Evolutionary conservation across 257 asterid genomes (phyloP).

Genomic region (Primulina eburnea): DNA sequence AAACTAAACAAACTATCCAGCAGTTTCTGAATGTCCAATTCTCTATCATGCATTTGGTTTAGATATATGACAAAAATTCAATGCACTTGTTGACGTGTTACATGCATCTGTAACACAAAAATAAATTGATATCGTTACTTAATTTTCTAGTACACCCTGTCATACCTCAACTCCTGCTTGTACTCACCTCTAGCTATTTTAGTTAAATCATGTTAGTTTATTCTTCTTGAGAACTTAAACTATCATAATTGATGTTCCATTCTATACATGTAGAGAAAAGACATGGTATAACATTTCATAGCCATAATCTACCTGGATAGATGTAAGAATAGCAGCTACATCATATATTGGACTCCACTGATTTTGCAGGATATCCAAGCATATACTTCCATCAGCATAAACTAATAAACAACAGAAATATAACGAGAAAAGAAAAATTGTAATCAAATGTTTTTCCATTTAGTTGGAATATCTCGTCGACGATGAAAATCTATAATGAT

Average conservation of each 20-base stretch:
- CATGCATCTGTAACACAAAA: not conserved
- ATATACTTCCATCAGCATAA: slow-evolving; percentile 94
- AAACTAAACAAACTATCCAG: not conserved
- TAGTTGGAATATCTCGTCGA: not conserved
- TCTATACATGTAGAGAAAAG: not conserved
- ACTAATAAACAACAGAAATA: slow-evolving; percentile 38
- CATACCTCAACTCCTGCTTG: not conserved
- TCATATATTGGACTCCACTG: slow-evolving; percentile 97
- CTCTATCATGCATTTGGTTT: not conserved
- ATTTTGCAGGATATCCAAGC: slow-evolving; percentile 89
- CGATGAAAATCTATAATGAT: no score
- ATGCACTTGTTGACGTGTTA: no score
- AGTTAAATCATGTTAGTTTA: not conserved
- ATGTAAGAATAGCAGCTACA: slow-evolving; percentile 91
- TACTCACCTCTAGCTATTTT: not conserved
- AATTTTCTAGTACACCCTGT: no score
- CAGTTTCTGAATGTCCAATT: not conserved
- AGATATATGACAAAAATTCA: no score
- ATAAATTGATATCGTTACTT: no score
- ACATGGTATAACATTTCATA: not conserved
- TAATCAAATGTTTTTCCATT: not conserved
- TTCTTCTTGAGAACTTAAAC: not conserved
- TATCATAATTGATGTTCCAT: not conserved
- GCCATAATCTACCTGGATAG: slow-evolving; percentile 64
- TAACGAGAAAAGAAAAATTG: not conserved